Base-by-base conservation (phyloP, 1,284 basidiomycete genomes). In the Ganoderma lingzhi region DNA sequence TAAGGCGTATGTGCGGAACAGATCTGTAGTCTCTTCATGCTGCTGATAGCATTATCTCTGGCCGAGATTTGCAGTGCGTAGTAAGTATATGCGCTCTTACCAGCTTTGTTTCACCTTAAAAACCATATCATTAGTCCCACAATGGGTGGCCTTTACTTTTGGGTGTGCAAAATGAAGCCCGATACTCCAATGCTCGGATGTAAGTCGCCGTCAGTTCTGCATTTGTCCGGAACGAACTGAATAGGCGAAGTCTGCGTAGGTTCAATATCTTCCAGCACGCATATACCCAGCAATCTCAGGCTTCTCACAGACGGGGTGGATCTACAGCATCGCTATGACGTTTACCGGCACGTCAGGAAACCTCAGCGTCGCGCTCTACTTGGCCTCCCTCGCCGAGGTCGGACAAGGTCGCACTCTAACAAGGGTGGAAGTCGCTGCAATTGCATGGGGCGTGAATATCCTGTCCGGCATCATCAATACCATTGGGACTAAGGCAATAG, bases 161-260 rank as follows among this genome's bases (percentile, higher is more conserved):
- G 87, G 87, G 88, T 88, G n/a, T 88, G 86, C 80, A 87, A 84
- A 75, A 87, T 89, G 87, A 88, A 88, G 73, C 86, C 87, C 0
- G 83, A 88, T 55, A 72, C 79, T 10, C 87, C 88, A 2, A 78
- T 88, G 32, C 80, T 89, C 9, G 88, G 88, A 48, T 89, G 87
- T 88, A 73, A 78, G 86, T 79, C 8, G 6, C 1, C 59, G 19
- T 44, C 5, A 42, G 30, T n/a, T 19, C 3, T 30, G 3, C 12
- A 19, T 30, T 41, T 17, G 6, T 51, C 28, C 2, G 39, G 19
- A 35, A 41, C n/a, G 51, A 35, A n/a, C 32, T 58, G 53, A 65
- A 3, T 17, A 30, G 45, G 41, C 6, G 8, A 60, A 78, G 77
- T 79, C 62, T 77, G 76, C 62, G 78, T 78, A 70, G 37, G 78